Evolutionary conservation across 2,329 filamentous ascomycete species (phyloP).

Genomic region (Cytospora mali): DNA sequence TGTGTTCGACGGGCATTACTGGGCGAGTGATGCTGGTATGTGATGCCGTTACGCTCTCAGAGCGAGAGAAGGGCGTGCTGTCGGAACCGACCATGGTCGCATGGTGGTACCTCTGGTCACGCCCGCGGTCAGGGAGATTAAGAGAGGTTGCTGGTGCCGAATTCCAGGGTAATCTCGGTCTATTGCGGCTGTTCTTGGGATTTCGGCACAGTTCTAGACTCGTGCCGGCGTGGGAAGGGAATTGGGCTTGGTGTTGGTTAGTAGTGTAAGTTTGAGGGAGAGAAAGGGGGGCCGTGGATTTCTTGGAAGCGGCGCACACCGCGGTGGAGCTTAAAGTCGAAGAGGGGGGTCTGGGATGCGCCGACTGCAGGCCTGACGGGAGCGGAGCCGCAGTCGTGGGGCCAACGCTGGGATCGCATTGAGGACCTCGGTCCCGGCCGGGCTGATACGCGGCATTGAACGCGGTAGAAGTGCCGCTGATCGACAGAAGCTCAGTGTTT

Average conservation of each 20-base stretch:
- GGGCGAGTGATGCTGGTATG: slow-evolving; percentile 47
- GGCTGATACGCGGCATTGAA: background rate
- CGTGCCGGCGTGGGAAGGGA: slow-evolving; percentile 4
- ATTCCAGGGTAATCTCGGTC: slow-evolving; percentile 3
- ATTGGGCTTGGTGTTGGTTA: slow-evolving; percentile 1
- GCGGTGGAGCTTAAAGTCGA: slow-evolving; percentile 20
- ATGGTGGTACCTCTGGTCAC: slow-evolving; percentile 21
- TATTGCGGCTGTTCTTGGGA: slow-evolving; percentile 15
- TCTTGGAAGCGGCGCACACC: slow-evolving; percentile 21
- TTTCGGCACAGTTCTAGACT: slow-evolving; percentile 15
- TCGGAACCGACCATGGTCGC: slow-evolving; percentile 36
- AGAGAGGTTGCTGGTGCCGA: slow-evolving; percentile 8
- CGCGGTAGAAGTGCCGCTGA: slow-evolving; percentile 16
- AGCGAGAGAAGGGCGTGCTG: slow-evolving; percentile 51
- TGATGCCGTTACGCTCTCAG: slow-evolving; percentile 48
- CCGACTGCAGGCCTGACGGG: slow-evolving; percentile 10
- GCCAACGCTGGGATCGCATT: slow-evolving; percentile 3
- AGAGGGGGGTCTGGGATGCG: slow-evolving; percentile 22
- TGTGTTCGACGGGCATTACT: slow-evolving; percentile 53
- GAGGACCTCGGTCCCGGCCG: slow-evolving; percentile 11
- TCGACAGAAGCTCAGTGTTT: background rate
- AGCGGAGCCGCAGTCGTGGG: slow-evolving; percentile 18
- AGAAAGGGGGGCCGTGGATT: slow-evolving; percentile 22
- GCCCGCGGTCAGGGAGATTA: slow-evolving; percentile 17
- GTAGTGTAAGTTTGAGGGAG: slow-evolving; percentile 18